Conservation (phyloP, 345 rosid genomes). For the Crucihimalaya himalaica region DNA sequence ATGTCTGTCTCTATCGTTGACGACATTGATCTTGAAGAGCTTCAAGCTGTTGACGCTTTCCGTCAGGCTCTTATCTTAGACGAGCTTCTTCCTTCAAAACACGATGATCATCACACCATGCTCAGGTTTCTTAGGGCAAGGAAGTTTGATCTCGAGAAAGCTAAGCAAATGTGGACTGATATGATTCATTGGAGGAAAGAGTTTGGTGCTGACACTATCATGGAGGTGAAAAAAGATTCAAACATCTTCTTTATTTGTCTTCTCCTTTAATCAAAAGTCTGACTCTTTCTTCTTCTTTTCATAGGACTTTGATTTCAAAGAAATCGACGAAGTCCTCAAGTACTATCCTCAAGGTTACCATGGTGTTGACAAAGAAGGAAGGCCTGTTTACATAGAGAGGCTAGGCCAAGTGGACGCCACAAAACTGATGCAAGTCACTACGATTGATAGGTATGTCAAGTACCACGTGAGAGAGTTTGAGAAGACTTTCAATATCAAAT, state of each 20-base stretch:
- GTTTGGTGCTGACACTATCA: constrained; percentile 71
- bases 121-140: constrained; percentile 91
- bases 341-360: constrained; percentile 95
- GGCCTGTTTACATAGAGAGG: constrained; percentile 83
- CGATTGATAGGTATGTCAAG: constrained; percentile 75
- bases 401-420: constrained; percentile 80
- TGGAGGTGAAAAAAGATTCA: constrained; percentile 53
- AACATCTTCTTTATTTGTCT: neutral
- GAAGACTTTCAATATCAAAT: constrained; percentile 69
- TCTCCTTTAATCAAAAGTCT: neutral
- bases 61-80: constrained; percentile 85
- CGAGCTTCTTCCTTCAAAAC: constrained; percentile 71
- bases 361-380: constrained; percentile 89
- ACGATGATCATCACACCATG: constrained; percentile 86
- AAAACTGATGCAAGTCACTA: constrained; percentile 90
- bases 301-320: constrained; percentile 85
- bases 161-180: constrained; percentile 94
- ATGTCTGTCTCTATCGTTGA: constrained; percentile 67
- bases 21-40: constrained; percentile 66
- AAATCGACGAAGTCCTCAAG: constrained; percentile 69
- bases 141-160: constrained; percentile 79
- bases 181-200: constrained; percentile 91
- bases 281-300: constrained; percentile 7
- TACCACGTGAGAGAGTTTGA: constrained; percentile 92
- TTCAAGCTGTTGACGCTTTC: constrained; percentile 82